phyloP scores from a whole-genome alignment of 2,329 filamentous ascomycete species.

The Chrysoporthe cubensis region DNA sequence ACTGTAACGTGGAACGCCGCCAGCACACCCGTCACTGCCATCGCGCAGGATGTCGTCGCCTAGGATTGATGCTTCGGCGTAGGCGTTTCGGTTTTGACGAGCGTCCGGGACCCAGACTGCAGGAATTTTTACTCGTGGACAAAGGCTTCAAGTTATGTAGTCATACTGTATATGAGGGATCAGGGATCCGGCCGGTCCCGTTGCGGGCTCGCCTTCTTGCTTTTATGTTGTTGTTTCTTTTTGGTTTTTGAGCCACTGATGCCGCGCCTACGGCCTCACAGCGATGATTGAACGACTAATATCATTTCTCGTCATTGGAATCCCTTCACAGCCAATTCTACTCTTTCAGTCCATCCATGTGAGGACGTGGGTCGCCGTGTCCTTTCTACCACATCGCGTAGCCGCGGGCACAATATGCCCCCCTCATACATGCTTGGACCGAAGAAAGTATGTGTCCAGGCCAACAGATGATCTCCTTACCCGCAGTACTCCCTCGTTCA shows the following conservation, averaged over 20 bases:
- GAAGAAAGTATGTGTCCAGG: not conserved
- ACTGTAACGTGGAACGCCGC: not conserved
- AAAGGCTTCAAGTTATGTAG: not conserved
- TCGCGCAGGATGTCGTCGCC: conserved; percentile 16
- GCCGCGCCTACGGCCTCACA: not conserved
- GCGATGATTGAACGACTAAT: conserved; percentile 15
- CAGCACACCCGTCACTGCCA: not conserved
- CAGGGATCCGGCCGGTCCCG: not conserved
- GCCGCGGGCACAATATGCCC: not conserved
- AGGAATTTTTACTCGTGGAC: not conserved
- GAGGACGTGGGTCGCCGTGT: not conserved
- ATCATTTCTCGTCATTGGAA: not conserved
- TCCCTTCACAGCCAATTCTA: not conserved
- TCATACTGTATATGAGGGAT: not conserved
- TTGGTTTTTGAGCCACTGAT: not conserved
- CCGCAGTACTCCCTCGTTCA: not conserved
- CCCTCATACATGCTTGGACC: not conserved
- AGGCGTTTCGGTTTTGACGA: conserved; percentile 1
- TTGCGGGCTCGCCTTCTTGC: not conserved
- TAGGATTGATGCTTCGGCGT: not conserved
- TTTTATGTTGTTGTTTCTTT: not conserved
- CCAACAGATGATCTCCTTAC: not conserved
- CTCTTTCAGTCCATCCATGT: not conserved
- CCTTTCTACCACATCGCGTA: not conserved
- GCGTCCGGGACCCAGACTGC: not conserved